phyloP scores from a whole-genome alignment of 306 rosid species.

The Vigna reflexopilosa region DNA sequence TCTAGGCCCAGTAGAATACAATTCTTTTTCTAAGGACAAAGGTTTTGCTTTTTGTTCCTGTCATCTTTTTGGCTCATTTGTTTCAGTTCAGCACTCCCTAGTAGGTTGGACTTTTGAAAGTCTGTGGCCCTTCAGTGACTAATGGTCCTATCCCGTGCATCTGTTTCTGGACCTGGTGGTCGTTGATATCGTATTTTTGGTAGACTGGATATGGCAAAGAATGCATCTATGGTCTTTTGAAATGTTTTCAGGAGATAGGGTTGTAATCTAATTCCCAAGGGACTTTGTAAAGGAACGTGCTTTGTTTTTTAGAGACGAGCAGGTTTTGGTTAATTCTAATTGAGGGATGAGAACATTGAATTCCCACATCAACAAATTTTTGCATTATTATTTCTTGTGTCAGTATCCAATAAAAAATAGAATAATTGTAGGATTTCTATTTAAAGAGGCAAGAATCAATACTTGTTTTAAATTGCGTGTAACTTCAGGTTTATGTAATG shows the following conservation, averaged over 20 bases:
- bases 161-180: constrained; percentile 61
- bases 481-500: too few species aligned
- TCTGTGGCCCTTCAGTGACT: constrained; percentile 30
- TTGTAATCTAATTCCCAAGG: constrained; percentile 55
- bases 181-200: constrained; percentile 66
- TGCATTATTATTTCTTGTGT: not conserved
- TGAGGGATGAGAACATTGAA: constrained; percentile 11
- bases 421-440: not conserved
- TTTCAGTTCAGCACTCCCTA: constrained; percentile 1
- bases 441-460: not conserved
- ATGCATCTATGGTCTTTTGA: constrained; percentile 49
- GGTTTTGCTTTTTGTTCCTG: not conserved
- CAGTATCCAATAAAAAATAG: constrained; percentile 30
- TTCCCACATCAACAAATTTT: constrained; percentile 14
- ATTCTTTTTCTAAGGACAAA: constrained; percentile 12
- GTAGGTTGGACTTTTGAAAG: not conserved
- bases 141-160: constrained; percentile 63
- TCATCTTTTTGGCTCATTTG: constrained; percentile 29
- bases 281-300: constrained; percentile 57
- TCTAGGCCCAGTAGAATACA: not conserved
- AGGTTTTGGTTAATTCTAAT: constrained; percentile 48
- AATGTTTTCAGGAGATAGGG: constrained; percentile 40
- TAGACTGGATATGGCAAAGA: constrained; percentile 64
- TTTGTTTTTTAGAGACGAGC: constrained; percentile 58
- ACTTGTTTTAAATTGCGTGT: not conserved